Conservation (phyloP, 2,329 filamentous ascomycete genomes). For the Phialophora tarda region DNA sequence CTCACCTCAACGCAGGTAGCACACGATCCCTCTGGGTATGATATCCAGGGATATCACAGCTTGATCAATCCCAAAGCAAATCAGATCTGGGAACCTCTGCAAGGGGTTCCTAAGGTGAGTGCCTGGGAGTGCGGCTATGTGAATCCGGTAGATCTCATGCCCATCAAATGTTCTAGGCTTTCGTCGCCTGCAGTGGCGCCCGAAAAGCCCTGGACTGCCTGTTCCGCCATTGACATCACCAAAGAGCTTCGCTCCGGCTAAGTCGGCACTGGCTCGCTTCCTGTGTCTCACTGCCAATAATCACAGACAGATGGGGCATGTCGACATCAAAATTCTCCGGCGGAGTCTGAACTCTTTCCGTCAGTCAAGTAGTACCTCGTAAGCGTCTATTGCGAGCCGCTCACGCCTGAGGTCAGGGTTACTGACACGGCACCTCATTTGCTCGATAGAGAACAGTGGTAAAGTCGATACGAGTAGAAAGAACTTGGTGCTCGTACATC, state of each 20-base stretch:
- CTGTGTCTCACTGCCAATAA: constrained; percentile 5
- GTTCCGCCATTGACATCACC: constrained; percentile 23
- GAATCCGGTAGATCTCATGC: constrained; percentile 26
- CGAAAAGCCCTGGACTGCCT: not conserved
- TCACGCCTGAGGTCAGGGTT: too few relatives aligned
- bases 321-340: constrained; percentile 23
- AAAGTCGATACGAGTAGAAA: too few relatives aligned
- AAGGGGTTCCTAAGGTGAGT: not conserved
- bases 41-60: not conserved
- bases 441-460: too few relatives aligned
- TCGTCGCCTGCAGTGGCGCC: not conserved
- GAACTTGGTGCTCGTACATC: not conserved
- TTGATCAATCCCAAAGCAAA: not conserved
- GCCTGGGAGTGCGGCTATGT: constrained; percentile 5
- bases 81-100: not conserved
- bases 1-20: not conserved
- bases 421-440: too few relatives aligned
- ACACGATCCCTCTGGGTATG: not conserved
- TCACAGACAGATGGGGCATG: not conserved
- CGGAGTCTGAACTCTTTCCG: not conserved
- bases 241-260: constrained; percentile 18
- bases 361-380: not conserved
- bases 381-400: not conserved
- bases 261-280: constrained; percentile 23
- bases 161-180: constrained; percentile 31